These are phyloP conservation scores for Hanseniaspora singularis DNA, from an alignment of 805 yeast species.

Conservation along the genomic window DNA sequence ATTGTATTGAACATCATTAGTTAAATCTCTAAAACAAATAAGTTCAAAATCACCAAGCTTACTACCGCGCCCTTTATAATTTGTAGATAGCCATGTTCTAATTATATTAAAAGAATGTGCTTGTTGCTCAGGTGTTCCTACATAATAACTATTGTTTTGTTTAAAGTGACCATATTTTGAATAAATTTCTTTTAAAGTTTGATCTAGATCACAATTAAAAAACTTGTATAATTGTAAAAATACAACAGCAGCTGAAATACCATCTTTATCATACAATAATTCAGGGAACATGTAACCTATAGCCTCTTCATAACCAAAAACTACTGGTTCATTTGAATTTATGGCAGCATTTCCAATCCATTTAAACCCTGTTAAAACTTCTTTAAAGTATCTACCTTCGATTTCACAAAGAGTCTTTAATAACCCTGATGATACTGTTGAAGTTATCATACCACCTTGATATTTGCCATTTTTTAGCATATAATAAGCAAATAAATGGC, in stretches of 20 bases:
- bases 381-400: conserved; percentile 52
- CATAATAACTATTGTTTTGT: conserved; percentile 78
- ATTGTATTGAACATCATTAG: conserved; percentile 65
- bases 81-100: not conserved
- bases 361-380: conserved; percentile 90
- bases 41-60: conserved; percentile 35
- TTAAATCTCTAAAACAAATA: conserved; percentile 67
- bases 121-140: conserved; percentile 23
- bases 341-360: conserved; percentile 92
- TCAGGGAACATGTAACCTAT: conserved; percentile 83
- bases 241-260: conserved; percentile 65
- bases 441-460: conserved; percentile 50
- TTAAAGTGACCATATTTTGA: conserved; percentile 65
- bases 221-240: conserved; percentile 56
- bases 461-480: conserved; percentile 30
- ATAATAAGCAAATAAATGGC: conserved; percentile 67
- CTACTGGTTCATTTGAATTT: conserved; percentile 54
- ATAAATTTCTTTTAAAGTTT: conserved; percentile 48
- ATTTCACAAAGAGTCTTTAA: conserved; percentile 52
- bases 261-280: conserved; percentile 79
- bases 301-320: conserved; percentile 92
- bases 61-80: not conserved
- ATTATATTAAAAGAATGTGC: not conserved
- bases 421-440: conserved; percentile 88
- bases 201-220: conserved; percentile 34